phyloP scores from a whole-genome alignment of 768 basidiomycete species.

The Melanogaster broomeanus region DNA sequence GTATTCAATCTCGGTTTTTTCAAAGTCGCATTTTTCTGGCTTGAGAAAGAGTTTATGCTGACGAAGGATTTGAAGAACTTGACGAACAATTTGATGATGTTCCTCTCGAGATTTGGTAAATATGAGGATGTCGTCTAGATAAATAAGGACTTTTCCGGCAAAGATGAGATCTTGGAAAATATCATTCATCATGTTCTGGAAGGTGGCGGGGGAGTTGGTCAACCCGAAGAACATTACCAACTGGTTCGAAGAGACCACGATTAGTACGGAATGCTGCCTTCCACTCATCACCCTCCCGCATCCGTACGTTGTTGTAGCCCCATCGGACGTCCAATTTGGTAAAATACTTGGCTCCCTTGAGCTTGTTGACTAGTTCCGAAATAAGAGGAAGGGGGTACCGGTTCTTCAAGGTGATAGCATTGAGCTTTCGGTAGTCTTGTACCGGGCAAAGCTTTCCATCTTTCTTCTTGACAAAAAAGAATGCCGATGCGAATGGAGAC shows the following conservation, averaged over 20 bases:
- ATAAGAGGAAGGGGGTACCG: slow-evolving; percentile 28
- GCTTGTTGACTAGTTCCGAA: slow-evolving; percentile 23
- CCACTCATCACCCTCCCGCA: slow-evolving; percentile 31
- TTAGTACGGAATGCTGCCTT: slow-evolving; percentile 34
- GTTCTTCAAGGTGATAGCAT: slow-evolving; percentile 28
- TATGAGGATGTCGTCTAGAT: slow-evolving; percentile 43
- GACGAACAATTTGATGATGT: slow-evolving; percentile 14
- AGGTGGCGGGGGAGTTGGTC: slow-evolving; percentile 18
- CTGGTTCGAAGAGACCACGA: slow-evolving; percentile 24
- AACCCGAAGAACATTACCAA: slow-evolving; percentile 32
- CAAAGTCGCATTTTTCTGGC: too few relatives aligned
- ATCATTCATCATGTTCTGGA: slow-evolving; percentile 27
- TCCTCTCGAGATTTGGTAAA: slow-evolving; percentile 33
- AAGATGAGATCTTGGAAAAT: slow-evolving; percentile 22
- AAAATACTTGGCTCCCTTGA: slow-evolving; percentile 25
- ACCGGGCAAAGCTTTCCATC: slow-evolving; percentile 31
- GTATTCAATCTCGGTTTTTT: slow-evolving; percentile 31
- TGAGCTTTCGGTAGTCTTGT: slow-evolving; percentile 35
- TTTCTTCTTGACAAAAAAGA: slow-evolving; percentile 37
- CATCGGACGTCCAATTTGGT: slow-evolving; percentile 31
- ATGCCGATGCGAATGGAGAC: slow-evolving; percentile 22
- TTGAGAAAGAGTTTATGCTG: not conserved
- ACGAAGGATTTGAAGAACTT: not conserved
- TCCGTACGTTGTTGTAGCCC: slow-evolving; percentile 35
- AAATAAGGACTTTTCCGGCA: slow-evolving; percentile 22